Percentiles rank a stretch among this genome's conserved stretches.
Evolutionary conservation across 1,284 basidiomycete genomes (phyloP).

Genomic region (Lignosus rhinocerotis): DNA sequence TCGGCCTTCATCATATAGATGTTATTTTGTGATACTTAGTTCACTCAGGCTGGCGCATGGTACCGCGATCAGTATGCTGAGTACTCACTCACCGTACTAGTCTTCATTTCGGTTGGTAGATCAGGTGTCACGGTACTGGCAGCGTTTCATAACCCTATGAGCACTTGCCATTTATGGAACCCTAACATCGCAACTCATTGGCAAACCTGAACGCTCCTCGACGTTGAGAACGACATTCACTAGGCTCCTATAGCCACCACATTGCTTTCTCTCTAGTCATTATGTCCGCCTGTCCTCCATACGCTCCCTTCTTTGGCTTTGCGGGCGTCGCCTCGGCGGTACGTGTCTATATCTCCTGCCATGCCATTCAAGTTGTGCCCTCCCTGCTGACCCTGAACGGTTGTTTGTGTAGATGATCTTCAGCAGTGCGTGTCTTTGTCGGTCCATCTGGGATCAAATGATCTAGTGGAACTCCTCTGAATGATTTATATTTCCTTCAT

Average conservation of each 20-base stretch:
- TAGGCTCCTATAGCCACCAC: conserved; percentile 7
- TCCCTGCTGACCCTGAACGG: conserved; percentile 1
- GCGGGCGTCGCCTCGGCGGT: conserved; percentile 82
- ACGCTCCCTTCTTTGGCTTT: conserved; percentile 85
- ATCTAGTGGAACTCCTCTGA: too few species aligned
- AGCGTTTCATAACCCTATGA: too few species aligned
- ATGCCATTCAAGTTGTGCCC: not conserved
- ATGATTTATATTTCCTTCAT: not conserved
- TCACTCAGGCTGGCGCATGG: too few species aligned
- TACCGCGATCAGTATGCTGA: too few species aligned
- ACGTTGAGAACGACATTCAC: conserved; percentile 3
- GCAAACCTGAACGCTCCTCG: too few species aligned
- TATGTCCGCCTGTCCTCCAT: conserved; percentile 67
- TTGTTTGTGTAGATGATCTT: conserved; percentile 70
- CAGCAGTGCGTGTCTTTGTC: conserved; percentile 63
- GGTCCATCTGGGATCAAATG: not conserved
- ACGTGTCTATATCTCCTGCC: conserved; percentile 34
- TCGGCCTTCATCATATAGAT: too few species aligned
- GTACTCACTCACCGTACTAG: too few species aligned
- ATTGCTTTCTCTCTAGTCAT: conserved; percentile 2
- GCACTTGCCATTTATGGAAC: conserved; percentile 1
- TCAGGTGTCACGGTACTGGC: too few species aligned
- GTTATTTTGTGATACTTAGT: too few species aligned
- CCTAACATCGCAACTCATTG: not conserved
- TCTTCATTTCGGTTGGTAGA: too few species aligned